Conservation (phyloP, 306 rosid species). For the Acacia acuminata region DNA sequence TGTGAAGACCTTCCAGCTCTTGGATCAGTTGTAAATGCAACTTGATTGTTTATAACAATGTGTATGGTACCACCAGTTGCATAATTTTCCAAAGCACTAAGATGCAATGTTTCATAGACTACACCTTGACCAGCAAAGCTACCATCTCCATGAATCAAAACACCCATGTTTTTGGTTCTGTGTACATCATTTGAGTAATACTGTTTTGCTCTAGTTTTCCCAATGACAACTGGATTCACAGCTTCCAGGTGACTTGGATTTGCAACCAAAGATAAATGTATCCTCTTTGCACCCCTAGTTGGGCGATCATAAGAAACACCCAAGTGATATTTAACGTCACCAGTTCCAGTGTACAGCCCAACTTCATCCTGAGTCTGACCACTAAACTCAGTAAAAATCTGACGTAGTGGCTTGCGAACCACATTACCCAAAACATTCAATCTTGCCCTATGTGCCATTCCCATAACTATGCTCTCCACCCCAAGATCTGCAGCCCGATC, state of each 20-base stretch:
- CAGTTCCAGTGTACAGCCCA: conserved; percentile 93
- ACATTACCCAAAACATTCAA: conserved; percentile 90
- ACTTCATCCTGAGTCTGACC: conserved; percentile 86
- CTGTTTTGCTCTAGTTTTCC: conserved; percentile 96
- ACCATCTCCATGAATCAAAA: conserved; percentile 95
- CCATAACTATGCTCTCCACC: conserved; percentile 96
- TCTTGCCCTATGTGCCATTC: conserved; percentile 92
- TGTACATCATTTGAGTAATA: conserved; percentile 72
- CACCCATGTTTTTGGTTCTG: conserved; percentile 81
- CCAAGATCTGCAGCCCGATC: conserved; percentile 93
- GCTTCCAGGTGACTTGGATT: conserved; percentile 98
- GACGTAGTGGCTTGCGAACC: conserved; percentile 89
- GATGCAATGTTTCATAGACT: conserved; percentile 91
- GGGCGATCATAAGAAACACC: conserved; percentile 96
- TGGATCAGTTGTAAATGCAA: conserved; percentile 97
- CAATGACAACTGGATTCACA: conserved; percentile 89
- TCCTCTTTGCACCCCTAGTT: conserved; percentile 82
- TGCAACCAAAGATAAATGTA: conserved; percentile 89
- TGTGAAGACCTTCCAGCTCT: conserved; percentile 83
- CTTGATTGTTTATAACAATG: conserved; percentile 91
- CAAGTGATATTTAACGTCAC: conserved; percentile 96
- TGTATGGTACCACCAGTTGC: conserved; percentile 96
- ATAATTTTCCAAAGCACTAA: conserved; percentile 95
- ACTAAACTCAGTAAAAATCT: conserved; percentile 85
- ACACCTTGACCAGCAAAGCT: conserved; percentile 99